A percentile compares a stretch with the other conserved stretches of the same genome.
Conservation (phyloP, 352 stramenopile genomes). For the Globisporangium mamillatum region DNA sequence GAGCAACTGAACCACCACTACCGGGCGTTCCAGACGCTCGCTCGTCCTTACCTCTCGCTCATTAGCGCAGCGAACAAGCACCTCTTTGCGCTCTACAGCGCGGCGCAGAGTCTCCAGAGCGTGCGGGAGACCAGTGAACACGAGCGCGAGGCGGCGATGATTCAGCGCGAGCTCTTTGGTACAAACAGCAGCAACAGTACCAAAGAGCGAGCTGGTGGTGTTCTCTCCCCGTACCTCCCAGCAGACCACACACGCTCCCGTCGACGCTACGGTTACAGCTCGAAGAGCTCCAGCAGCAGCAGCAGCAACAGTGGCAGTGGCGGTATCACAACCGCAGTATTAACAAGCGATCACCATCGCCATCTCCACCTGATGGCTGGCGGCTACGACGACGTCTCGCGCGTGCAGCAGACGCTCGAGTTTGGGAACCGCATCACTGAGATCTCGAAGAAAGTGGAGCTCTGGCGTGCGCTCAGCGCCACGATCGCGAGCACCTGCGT, state of each 20-base stretch:
- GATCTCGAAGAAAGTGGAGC: conserved; percentile 39
- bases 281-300: background rate
- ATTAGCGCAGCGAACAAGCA: conserved; percentile 27
- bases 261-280: background rate
- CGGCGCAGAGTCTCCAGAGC: conserved; percentile 20
- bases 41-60: conserved; percentile 20
- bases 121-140: background rate
- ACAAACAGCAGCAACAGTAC: background rate
- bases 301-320: background rate
- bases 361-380: background rate
- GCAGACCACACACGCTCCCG: background rate
- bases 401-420: conserved; percentile 30
- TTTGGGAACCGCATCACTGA: conserved; percentile 28
- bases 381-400: conserved; percentile 12
- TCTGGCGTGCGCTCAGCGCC: conserved; percentile 30
- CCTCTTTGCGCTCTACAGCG: conserved; percentile 32
- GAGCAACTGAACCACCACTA: conserved; percentile 20
- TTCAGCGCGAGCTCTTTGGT: conserved; percentile 5
- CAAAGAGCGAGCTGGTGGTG: background rate
- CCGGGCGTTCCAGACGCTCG: conserved; percentile 14
- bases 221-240: background rate
- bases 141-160: background rate
- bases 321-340: background rate
- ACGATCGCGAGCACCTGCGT: conserved; percentile 29
- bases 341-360: background rate